These are phyloP conservation scores for Phytophthora megakarya DNA, from an alignment of 352 stramenopile species.

Conservation along the genomic window DNA sequence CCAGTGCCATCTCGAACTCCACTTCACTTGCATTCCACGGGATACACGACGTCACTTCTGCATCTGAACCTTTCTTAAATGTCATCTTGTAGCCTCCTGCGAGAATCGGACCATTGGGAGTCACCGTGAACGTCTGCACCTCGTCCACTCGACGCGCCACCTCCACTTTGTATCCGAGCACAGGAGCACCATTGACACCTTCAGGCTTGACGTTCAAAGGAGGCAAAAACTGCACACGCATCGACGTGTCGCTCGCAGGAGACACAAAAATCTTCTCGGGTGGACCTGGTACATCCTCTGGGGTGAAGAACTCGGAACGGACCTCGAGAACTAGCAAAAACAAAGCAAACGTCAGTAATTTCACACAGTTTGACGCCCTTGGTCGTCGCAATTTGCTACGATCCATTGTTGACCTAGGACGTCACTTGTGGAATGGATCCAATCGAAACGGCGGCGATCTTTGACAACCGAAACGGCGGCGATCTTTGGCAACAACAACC, in stretches of 20 bases:
- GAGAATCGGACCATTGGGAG: constrained; percentile 55
- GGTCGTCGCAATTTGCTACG: neutral
- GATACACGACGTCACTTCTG: constrained; percentile 54
- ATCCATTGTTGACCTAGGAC: too few species aligned
- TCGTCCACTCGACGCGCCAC: constrained; percentile 69
- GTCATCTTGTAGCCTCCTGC: constrained; percentile 60
- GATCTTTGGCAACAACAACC: too few species aligned
- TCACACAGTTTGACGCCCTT: neutral
- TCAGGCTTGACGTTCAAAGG: constrained; percentile 63
- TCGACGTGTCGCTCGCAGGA: constrained; percentile 45
- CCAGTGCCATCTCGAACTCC: constrained; percentile 73
- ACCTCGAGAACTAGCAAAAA: constrained; percentile 4
- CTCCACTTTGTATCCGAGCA: constrained; percentile 83
- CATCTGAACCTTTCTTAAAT: constrained; percentile 48
- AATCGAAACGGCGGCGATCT: too few species aligned
- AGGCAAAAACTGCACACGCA: constrained; percentile 72
- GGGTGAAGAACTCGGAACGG: constrained; percentile 47
- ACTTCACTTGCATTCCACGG: constrained; percentile 72
- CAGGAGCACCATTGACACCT: constrained; percentile 67
- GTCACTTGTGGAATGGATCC: too few species aligned
- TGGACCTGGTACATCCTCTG: constrained; percentile 64
- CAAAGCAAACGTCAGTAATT: neutral
- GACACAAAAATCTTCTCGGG: constrained; percentile 64
- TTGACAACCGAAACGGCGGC: too few species aligned
- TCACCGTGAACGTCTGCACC: constrained; percentile 74